Evolutionary conservation across 192 early-diverging fungal genomes (phyloP), one percentile per base, ranked within the genome.

Genomic region (Umbelopsis sp.): DNA sequence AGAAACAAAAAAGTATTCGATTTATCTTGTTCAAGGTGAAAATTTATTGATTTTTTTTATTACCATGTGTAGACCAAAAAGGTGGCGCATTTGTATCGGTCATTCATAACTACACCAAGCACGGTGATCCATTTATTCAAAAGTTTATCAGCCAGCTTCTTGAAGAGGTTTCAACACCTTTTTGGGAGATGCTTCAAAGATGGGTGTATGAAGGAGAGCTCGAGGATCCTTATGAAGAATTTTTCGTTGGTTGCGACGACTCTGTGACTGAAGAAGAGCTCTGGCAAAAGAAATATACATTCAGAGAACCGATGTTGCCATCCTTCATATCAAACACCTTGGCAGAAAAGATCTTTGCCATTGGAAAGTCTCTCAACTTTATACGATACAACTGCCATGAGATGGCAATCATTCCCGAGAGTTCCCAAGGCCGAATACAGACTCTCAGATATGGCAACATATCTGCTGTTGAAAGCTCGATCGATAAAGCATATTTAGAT

Each of bases 171-270:
- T 90, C 95, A 0, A 81, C 80, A 44, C 97, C 97, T n/a, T 97
- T 99, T 75, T 96, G 89, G 74, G 86, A 88, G 65, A 95, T 95
- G 84, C 83, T 99, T 18, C 85, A 87, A 58, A 86, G 87, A 35
- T 99, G 97, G 97, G 88, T 99, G 18, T 95, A 92, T 44, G 91
- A 94, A 66, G 97, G 97, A 33, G 95, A 97, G 78, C 82, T 99
- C 47, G 89, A 91, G 21, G 97, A 99, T 76, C 94, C 93, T 20
- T 91, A 91, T 73, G 84, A 84, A 30, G 97, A 99, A 79, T 99
- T 97, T 70, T 99, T 98, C 77, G 90, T 98, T 13, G 81, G 80
- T 3, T 76, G 70, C 37, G 83, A 91, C 70, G 75, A 71, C 7
- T 74, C 79, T 30, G 81, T 82, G 11, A 72, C 78, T 12, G 85